Conservation (phyloP, 106 monocot species). For the Triglochin maritima region DNA sequence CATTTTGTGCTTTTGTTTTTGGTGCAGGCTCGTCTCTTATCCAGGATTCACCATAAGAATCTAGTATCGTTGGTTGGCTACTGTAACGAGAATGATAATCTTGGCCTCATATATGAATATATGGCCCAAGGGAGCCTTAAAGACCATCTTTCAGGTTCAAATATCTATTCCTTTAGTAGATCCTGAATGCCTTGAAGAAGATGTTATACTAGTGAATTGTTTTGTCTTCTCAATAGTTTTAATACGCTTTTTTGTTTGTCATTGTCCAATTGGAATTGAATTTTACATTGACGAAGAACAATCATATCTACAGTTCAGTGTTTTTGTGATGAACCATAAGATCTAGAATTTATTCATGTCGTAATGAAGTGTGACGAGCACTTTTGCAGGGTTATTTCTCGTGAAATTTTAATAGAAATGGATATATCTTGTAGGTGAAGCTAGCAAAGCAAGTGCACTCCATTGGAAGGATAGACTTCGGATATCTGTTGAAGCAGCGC, state of each 20-base stretch:
- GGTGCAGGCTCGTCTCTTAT: background rate
- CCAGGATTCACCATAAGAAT: conserved; percentile 2
- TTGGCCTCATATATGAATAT: conserved; percentile 1
- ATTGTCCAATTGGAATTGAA: too few species aligned
- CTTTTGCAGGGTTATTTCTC: background rate
- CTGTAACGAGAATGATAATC: background rate
- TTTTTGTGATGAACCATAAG: background rate
- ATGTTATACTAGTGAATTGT: too few species aligned
- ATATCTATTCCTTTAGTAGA: background rate
- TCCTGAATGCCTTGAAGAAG: too few species aligned
- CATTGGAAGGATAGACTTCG: background rate
- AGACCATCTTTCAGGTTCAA: conserved; percentile 1
- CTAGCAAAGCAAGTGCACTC: background rate
- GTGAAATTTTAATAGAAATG: background rate
- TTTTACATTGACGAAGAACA: background rate
- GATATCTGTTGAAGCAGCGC: background rate
- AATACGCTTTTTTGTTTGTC: too few species aligned
- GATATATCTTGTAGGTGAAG: background rate
- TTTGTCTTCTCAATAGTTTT: too few species aligned
- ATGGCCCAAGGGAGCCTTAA: background rate
- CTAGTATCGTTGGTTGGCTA: background rate
- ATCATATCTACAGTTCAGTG: background rate
- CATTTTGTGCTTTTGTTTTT: background rate
- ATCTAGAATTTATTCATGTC: background rate
- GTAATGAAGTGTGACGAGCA: background rate